Base-by-base conservation (phyloP, 164 flowering plant species). In the Magnolia officinalis region DNA sequence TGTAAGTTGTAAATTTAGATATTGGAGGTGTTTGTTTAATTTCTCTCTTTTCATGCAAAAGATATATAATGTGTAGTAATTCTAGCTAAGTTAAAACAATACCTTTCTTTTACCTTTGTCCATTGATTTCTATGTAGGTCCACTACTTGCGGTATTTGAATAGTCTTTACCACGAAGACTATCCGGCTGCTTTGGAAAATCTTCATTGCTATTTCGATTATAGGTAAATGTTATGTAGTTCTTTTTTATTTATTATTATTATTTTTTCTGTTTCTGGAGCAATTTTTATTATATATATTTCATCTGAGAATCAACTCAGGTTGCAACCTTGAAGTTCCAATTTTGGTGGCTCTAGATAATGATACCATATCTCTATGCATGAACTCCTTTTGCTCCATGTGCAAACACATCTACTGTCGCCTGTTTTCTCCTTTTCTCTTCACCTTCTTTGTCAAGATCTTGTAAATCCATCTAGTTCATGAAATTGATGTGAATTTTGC, bases 171-270 rank as follows among this genome's bases (percentile, higher is more conserved):
- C 98, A 90, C 81, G 91, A 93, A 74, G 97, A 93, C 79, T 93
- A 88, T 83, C 83, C 89, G 78, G 86, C 89, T 82, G 91, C 98
- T 61, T 72, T 91, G 86, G 98, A 93, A 81, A 90, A 89, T 82
- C 91, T 93, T 80, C 95, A 88, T 72, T 82, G 94, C 77, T 96
- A 96, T 80, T 96, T 96, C 83, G 99, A 96, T 82, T 91, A 89
- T 82, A 95, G 98, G 98, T 95, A 84, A 58, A 69, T 55, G 29
- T 55, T 75, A 16, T 10, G 37, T 63, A 14, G 52, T 55, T 52
- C 20, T 16, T 21, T 8, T 52, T 51, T 52, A 3, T 20, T 6
- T 52, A 0, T 52, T 14, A 2, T 23, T 23, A 0, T 23, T 23
- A 0, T 55, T 55, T 55, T 14, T 9, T 55, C 2, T 37, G 6